A percentile compares a stretch with the other conserved stretches of the same genome.
phyloP scores from a whole-genome alignment of 805 yeast species.

The Cyberlindnera saturnus region DNA sequence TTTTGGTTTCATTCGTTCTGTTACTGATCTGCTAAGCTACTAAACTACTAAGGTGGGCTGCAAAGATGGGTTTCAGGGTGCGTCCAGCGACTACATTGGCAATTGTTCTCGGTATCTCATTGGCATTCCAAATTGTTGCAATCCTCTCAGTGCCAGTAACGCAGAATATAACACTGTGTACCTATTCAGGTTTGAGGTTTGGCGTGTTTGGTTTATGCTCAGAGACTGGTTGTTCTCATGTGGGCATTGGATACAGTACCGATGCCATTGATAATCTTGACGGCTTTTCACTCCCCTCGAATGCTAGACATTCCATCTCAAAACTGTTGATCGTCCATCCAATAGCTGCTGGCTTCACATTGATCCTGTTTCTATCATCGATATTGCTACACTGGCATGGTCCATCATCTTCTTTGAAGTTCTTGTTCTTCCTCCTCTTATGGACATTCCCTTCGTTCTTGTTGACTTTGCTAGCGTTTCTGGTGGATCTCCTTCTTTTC shows the following conservation, averaged over 20 bases:
- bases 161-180: slow-evolving; percentile 39
- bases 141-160: slow-evolving; percentile 59
- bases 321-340: slow-evolving; percentile 63
- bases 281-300: slow-evolving; percentile 49
- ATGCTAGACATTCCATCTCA: slow-evolving; percentile 53
- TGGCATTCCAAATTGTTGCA: slow-evolving; percentile 53
- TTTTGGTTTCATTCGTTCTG: too few relatives aligned
- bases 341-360: slow-evolving; percentile 51
- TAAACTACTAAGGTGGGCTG: not conserved
- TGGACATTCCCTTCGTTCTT: slow-evolving; percentile 66
- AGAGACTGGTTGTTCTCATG: slow-evolving; percentile 31
- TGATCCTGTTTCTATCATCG: slow-evolving; percentile 37
- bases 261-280: slow-evolving; percentile 27
- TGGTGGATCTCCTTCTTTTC: slow-evolving; percentile 78
- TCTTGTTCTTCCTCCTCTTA: slow-evolving; percentile 45
- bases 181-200: slow-evolving; percentile 43
- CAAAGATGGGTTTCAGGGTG: slow-evolving; percentile 20
- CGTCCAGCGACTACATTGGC: slow-evolving; percentile 31
- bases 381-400: slow-evolving; percentile 33
- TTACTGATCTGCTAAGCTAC: too few relatives aligned
- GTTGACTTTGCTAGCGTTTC: slow-evolving; percentile 62
- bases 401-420: slow-evolving; percentile 31
- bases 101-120: slow-evolving; percentile 40
- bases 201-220: slow-evolving; percentile 71
- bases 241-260: slow-evolving; percentile 38